Conservation (phyloP, 192 early-diverging fungal species). For the Coemansia sp. region DNA sequence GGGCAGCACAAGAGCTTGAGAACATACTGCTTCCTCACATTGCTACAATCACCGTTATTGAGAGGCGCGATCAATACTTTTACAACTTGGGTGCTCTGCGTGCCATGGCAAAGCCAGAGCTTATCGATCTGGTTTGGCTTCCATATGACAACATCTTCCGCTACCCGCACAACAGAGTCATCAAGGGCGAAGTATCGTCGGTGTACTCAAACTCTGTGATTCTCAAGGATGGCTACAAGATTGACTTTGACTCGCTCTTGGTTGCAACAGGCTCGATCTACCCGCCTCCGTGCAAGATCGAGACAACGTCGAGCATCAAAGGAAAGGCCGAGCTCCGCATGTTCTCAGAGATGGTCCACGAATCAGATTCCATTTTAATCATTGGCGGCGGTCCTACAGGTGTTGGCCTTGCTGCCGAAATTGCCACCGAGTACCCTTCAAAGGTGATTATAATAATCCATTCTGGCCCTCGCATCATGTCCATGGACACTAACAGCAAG, state of each 20-base stretch:
- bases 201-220: conserved; percentile 52
- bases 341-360: conserved; percentile 56
- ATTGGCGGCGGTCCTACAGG: conserved; percentile 79
- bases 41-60: conserved; percentile 53
- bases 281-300: conserved; percentile 53
- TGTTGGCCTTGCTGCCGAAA: conserved; percentile 77
- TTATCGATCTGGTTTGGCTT: conserved; percentile 53
- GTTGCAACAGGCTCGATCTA: conserved; percentile 54
- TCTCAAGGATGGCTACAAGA: conserved; percentile 46
- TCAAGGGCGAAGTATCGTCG: conserved; percentile 48
- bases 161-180: conserved; percentile 44
- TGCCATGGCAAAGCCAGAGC: conserved; percentile 45
- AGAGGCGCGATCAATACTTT: conserved; percentile 55
- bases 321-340: conserved; percentile 47
- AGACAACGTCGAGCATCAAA: conserved; percentile 26
- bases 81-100: conserved; percentile 53
- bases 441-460: conserved; percentile 45
- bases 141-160: conserved; percentile 50
- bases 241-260: conserved; percentile 53
- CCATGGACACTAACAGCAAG: conserved; percentile 38
- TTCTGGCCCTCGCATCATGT: conserved; percentile 36
- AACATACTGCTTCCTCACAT: conserved; percentile 24
- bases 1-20: conserved; percentile 55
- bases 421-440: conserved; percentile 45
- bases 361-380: conserved; percentile 62